phyloP scores from a whole-genome alignment of 2,329 filamentous ascomycete species.

The Boeremia lycopersici region DNA sequence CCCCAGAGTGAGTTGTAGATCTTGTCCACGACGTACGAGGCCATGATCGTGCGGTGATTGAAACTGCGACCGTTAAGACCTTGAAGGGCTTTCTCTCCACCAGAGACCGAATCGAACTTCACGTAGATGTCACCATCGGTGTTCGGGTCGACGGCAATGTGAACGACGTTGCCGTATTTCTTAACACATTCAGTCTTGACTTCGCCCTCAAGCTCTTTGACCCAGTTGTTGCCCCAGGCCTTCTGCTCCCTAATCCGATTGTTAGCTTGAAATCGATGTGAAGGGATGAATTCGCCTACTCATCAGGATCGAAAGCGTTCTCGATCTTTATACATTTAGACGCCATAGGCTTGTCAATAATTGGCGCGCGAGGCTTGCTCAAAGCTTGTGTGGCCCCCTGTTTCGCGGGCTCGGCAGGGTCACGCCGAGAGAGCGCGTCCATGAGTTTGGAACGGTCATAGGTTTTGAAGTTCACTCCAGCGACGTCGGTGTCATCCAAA shows the following conservation, averaged over 20 bases:
- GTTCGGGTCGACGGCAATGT: constrained; percentile 93
- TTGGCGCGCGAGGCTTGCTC: constrained; percentile 78
- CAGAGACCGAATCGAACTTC: constrained; percentile 95
- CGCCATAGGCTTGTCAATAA: constrained; percentile 78
- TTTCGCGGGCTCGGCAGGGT: constrained; percentile 73
- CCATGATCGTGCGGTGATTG: constrained; percentile 89
- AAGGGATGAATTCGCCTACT: constrained; percentile 65
- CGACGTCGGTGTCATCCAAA: constrained; percentile 95
- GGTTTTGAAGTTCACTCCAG: constrained; percentile 99
- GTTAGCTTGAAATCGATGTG: constrained; percentile 21
- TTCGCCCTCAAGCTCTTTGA: constrained; percentile 92
- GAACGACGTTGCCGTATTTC: constrained; percentile 96
- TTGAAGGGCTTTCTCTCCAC: constrained; percentile 96
- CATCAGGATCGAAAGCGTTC: constrained; percentile 91
- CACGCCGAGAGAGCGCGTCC: constrained; percentile 86
- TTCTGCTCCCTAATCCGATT: constrained; percentile 31
- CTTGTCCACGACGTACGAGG: constrained; percentile 94
- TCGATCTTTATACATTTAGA: constrained; percentile 93
- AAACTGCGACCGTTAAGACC: constrained; percentile 97
- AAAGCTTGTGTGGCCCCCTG: constrained; percentile 48
- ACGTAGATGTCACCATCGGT: constrained; percentile 96
- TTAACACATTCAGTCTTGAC: constrained; percentile 89
- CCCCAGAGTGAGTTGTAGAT: constrained; percentile 91
- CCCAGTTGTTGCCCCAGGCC: constrained; percentile 61
- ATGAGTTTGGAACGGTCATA: constrained; percentile 98